A percentile compares a stretch with the other conserved stretches of the same genome.
Evolutionary conservation across 208 protist species (phyloP).

Genomic region (Borovskyia barvae): DNA sequence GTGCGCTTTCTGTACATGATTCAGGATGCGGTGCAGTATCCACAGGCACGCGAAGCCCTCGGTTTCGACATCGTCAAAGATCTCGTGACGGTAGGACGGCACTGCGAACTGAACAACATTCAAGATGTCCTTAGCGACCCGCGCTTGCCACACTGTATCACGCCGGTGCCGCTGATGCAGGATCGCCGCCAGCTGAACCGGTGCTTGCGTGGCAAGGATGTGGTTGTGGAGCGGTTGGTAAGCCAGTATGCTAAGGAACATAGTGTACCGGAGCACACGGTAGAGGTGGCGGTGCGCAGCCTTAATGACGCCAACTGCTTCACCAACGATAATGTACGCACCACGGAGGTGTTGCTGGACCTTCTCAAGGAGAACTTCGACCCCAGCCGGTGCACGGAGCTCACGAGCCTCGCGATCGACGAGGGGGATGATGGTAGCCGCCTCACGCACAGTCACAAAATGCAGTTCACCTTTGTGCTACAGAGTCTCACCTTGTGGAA

Average conservation of each 20-base stretch:
- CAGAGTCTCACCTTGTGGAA: conserved; percentile 97
- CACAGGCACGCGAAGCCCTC: conserved; percentile 63
- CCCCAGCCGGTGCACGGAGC: conserved; percentile 32
- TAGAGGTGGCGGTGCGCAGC: conserved; percentile 82
- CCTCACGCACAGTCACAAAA: conserved; percentile 93
- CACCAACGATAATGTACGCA: conserved; percentile 84
- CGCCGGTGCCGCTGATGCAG: conserved; percentile 84
- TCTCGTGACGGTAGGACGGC: conserved; percentile 79
- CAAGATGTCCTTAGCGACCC: conserved; percentile 61
- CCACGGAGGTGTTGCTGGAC: conserved; percentile 64
- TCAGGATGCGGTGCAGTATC: conserved; percentile 84
- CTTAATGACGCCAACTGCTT: conserved; percentile 92
- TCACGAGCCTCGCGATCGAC: conserved; percentile 73
- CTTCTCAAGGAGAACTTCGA: conserved; percentile 80
- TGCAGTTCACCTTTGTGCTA: conserved; percentile 95
- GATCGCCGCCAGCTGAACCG: conserved; percentile 70
- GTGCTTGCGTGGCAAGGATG: conserved; percentile 85
- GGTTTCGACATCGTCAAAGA: conserved; percentile 72
- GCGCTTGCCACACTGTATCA: conserved; percentile 82
- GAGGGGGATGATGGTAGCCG: conserved; percentile 88
- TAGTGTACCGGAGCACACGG: conserved; percentile 36
- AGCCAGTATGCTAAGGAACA: conserved; percentile 47
- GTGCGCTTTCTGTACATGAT: conserved; percentile 93
- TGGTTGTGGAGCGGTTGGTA: conserved; percentile 66
- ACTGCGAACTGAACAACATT: conserved; percentile 52